Percentiles rank a stretch among this genome's conserved stretches.
Conservation (phyloP, 2,329 filamentous ascomycete genomes). For the Lasiodiplodia gonubiensis region DNA sequence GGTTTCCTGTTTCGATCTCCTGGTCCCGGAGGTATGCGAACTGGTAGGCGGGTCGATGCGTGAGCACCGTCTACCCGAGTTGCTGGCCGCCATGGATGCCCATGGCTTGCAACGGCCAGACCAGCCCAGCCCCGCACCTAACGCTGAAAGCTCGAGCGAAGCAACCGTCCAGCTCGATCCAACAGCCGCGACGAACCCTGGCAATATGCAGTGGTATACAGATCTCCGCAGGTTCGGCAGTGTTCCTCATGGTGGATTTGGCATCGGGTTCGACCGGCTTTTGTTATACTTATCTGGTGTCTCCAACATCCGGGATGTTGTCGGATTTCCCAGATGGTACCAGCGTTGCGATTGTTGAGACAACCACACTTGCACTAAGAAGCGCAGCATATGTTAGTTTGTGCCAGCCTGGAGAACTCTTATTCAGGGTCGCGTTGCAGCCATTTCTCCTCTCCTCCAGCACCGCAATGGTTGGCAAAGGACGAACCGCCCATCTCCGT, state of each 20-base stretch:
- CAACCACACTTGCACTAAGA: background rate
- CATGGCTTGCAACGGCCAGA: slow-evolving; percentile 63
- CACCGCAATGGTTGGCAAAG: background rate
- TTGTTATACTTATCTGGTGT: slow-evolving; percentile 83
- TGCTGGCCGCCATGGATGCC: slow-evolving; percentile 72
- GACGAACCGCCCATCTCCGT: background rate
- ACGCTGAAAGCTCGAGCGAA: background rate
- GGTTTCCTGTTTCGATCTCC: slow-evolving; percentile 87
- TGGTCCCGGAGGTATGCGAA: slow-evolving; percentile 85
- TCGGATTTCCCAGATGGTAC: slow-evolving; percentile 80
- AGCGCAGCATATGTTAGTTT: background rate
- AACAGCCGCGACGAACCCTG: background rate
- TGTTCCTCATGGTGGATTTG: slow-evolving; percentile 89
- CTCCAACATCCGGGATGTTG: slow-evolving; percentile 81
- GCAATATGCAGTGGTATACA: slow-evolving; percentile 76
- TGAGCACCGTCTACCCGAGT: slow-evolving; percentile 73
- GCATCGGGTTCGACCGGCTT: slow-evolving; percentile 86
- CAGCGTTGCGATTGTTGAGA: slow-evolving; percentile 59
- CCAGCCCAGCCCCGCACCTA: background rate
- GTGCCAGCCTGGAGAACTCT: background rate
- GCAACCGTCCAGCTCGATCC: background rate
- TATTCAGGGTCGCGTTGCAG: background rate
- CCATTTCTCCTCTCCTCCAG: background rate
- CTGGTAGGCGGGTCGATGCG: slow-evolving; percentile 88
- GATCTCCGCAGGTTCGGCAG: slow-evolving; percentile 90